Percentiles rank a stretch among this genome's conserved stretches.
Evolutionary conservation across 2,329 filamentous ascomycete genomes (phyloP).

Genomic region (Botrytis cinerea): DNA sequence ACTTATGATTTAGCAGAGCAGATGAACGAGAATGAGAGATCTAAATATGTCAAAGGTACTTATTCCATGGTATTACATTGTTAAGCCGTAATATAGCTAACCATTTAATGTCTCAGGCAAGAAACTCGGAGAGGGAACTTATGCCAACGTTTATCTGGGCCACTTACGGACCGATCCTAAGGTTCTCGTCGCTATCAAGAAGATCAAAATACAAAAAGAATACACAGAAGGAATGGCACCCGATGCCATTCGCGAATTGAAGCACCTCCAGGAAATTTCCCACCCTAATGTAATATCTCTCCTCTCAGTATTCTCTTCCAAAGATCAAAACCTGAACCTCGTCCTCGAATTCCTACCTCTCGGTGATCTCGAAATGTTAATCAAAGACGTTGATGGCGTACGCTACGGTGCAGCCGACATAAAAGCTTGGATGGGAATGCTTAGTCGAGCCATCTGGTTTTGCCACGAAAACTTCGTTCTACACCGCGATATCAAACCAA

Average conservation of each 20-base stretch:
- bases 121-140: conserved; percentile 94
- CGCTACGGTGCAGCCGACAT: conserved; percentile 87
- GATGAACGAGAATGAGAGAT: conserved; percentile 78
- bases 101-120: conserved; percentile 57
- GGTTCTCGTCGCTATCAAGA: conserved; percentile 85
- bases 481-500: conserved; percentile 98
- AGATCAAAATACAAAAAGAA: conserved; percentile 84
- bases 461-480: conserved; percentile 93
- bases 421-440: conserved; percentile 98
- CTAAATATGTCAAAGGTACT: conserved; percentile 84
- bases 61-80: conserved; percentile 23
- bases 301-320: conserved; percentile 89
- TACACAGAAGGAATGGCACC: conserved; percentile 90
- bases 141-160: conserved; percentile 91
- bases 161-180: conserved; percentile 73
- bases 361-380: conserved; percentile 94
- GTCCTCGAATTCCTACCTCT: conserved; percentile 91
- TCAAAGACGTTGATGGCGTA: conserved; percentile 77
- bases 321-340: conserved; percentile 93
- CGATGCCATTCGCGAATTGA: conserved; percentile 93
- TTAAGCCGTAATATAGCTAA: conserved; percentile 8
- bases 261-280: conserved; percentile 88
- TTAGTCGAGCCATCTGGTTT: conserved; percentile 90
- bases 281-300: conserved; percentile 96
- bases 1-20: conserved; percentile 69